Evolutionary conservation across 441 rosid genomes (phyloP).

Genomic region (Viola pubescens): DNA sequence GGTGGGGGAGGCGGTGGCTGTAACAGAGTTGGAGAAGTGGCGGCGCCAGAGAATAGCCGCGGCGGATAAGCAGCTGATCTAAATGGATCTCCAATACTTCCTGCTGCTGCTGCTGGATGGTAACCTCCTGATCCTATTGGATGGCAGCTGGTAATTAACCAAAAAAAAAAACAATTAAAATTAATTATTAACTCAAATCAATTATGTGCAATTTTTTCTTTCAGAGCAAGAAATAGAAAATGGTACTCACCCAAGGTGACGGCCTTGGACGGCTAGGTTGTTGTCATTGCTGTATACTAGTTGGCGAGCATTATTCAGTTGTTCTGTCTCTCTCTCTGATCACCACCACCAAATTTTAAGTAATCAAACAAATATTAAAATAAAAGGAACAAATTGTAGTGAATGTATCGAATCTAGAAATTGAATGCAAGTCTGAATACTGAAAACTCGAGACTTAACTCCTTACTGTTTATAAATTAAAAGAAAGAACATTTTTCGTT

Average conservation of each 20-base stretch:
- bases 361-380: too few species aligned
- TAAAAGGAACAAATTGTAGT: neutral
- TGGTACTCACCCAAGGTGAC: constrained; percentile 36
- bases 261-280: constrained; percentile 39
- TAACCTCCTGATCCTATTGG: constrained; percentile 36
- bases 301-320: constrained; percentile 95
- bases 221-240: too few species aligned
- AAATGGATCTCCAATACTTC: constrained; percentile 45
- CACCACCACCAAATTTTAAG: constrained; percentile 15
- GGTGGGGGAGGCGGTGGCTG: constrained; percentile 28
- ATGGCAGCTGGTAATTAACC: constrained; percentile 32
- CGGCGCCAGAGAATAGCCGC: constrained; percentile 32
- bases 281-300: constrained; percentile 75
- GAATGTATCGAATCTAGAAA: constrained; percentile 21
- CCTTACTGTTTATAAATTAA: too few species aligned
- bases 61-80: constrained; percentile 44
- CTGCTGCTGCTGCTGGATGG: constrained; percentile 28
- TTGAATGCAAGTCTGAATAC: constrained; percentile 17
- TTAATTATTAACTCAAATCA: too few species aligned
- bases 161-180: neutral
- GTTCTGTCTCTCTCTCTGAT: constrained; percentile 93
- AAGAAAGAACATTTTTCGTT: neutral
- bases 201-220: too few species aligned
- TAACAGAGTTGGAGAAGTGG: constrained; percentile 32
- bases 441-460: neutral